These are phyloP conservation scores for Globisporangium cederbergense DNA, from an alignment of 352 stramenopile species.

Conservation along the genomic window DNA sequence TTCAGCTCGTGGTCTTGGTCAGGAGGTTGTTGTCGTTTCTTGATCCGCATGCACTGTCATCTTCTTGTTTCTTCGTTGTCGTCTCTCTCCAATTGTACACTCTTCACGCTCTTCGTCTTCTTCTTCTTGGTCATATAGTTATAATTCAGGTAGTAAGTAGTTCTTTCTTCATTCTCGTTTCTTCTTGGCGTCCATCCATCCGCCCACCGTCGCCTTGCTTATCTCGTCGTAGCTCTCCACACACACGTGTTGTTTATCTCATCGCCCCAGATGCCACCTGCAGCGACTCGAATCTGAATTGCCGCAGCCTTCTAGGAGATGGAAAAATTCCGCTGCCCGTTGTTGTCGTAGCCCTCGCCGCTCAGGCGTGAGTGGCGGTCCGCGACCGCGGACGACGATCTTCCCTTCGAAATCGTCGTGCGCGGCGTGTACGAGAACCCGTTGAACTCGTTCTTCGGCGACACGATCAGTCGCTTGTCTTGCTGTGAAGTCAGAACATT, in stretches of 20 bases:
- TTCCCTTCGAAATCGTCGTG: constrained; percentile 19
- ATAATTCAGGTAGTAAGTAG: constrained; percentile 10
- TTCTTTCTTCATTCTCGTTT: constrained; percentile 4
- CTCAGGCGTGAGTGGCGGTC: constrained; percentile 22
- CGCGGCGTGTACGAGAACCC: constrained; percentile 77
- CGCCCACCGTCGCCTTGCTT: not conserved
- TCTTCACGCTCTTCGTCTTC: not conserved
- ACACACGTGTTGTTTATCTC: not conserved
- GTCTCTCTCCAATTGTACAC: constrained; percentile 11
- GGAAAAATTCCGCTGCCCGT: constrained; percentile 28
- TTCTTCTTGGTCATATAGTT: constrained; percentile 8
- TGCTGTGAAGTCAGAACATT: constrained; percentile 33
- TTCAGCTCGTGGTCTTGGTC: not conserved
- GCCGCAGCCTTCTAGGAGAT: constrained; percentile 15
- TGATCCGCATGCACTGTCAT: not conserved
- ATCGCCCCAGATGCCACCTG: no score
- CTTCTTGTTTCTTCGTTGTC: not conserved
- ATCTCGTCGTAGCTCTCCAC: not conserved
- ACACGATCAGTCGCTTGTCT: constrained; percentile 66
- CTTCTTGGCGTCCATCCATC: not conserved
- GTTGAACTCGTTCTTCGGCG: constrained; percentile 84
- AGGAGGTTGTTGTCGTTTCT: not conserved
- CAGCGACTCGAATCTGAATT: no score
- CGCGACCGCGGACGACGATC: constrained; percentile 24
- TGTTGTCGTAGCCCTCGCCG: constrained; percentile 34